These are phyloP conservation scores for Ceratocystis lukuohia DNA, from an alignment of 2,329 filamentous ascomycete genomes.

Conservation along the genomic window DNA sequence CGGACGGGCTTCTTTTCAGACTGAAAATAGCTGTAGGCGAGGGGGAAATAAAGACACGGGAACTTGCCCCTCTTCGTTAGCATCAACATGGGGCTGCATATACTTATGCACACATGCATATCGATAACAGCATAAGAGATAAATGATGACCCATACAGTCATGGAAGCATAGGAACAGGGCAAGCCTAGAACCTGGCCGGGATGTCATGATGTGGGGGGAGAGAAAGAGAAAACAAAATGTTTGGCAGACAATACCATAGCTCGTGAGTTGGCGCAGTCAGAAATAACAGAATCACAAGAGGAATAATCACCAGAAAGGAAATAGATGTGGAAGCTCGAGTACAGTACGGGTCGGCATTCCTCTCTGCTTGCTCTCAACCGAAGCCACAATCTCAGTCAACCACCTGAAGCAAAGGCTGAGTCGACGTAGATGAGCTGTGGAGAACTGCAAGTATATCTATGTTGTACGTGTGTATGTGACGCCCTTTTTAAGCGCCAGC, in stretches of 20 bases:
- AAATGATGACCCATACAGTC: not conserved
- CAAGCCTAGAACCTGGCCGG: not conserved
- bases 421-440: not conserved
- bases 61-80: not conserved
- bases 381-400: not conserved
- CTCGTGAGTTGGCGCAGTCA: not conserved
- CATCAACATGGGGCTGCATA: not conserved
- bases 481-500: not conserved
- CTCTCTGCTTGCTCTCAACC: not conserved
- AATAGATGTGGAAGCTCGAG: not conserved
- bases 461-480: not conserved
- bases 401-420: slow-evolving; percentile 1
- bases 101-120: not conserved
- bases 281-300: not conserved
- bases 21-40: too few species aligned
- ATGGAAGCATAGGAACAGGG: not conserved
- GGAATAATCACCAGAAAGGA: not conserved
- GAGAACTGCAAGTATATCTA: not conserved
- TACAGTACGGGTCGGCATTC: not conserved
- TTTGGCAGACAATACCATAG: not conserved
- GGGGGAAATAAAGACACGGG: too few species aligned
- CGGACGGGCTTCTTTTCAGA: too few species aligned
- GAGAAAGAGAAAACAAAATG: not conserved
- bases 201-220: not conserved
- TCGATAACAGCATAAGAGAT: not conserved